A percentile compares a stretch with the other conserved stretches of the same genome.
These are phyloP conservation scores for Diplodia intermedia DNA, from an alignment of 2,329 filamentous ascomycete genomes.

Conservation along the genomic window DNA sequence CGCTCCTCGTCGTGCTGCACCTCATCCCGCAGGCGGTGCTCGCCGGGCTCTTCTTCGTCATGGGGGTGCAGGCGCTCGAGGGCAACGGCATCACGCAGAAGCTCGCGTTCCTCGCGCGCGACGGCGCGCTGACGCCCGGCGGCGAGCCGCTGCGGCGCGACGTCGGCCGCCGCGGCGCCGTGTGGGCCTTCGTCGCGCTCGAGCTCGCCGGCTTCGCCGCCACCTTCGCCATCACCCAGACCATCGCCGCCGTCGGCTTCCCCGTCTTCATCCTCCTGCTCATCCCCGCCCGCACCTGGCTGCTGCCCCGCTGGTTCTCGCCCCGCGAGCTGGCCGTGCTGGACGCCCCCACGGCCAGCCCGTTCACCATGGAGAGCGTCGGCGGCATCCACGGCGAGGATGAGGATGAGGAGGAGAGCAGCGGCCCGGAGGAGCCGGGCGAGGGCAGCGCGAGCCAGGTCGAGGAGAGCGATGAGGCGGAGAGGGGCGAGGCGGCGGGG, in stretches of 20 bases:
- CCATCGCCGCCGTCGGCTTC: constrained; percentile 66
- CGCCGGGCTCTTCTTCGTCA: constrained; percentile 65
- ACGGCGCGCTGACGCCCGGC: constrained; percentile 56
- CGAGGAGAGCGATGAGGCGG: constrained; percentile 41
- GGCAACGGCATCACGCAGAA: constrained; percentile 62
- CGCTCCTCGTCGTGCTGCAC: constrained; percentile 60
- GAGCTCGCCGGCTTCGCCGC: constrained; percentile 60
- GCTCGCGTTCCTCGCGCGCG: constrained; percentile 56
- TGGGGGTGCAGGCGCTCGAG: constrained; percentile 60
- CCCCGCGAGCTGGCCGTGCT: constrained; percentile 57
- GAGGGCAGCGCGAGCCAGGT: constrained; percentile 29
- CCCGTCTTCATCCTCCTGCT: constrained; percentile 64
- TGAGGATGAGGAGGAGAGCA: no score
- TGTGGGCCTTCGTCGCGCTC: constrained; percentile 59
- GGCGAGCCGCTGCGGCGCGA: constrained; percentile 55
- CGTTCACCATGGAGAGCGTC: constrained; percentile 60
- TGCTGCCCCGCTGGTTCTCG: constrained; percentile 60
- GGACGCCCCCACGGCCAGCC: constrained; percentile 62
- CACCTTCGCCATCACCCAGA: constrained; percentile 66
- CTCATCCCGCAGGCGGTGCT: constrained; percentile 63
- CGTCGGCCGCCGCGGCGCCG: constrained; percentile 53
- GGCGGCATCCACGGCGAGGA: constrained; percentile 47
- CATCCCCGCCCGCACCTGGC: constrained; percentile 60
- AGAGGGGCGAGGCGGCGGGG: constrained; percentile 39
- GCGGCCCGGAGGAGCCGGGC: background rate